Percentiles rank a stretch among this genome's conserved stretches.
phyloP scores from a whole-genome alignment of 805 yeast species.

The Lipomyces orientalis region DNA sequence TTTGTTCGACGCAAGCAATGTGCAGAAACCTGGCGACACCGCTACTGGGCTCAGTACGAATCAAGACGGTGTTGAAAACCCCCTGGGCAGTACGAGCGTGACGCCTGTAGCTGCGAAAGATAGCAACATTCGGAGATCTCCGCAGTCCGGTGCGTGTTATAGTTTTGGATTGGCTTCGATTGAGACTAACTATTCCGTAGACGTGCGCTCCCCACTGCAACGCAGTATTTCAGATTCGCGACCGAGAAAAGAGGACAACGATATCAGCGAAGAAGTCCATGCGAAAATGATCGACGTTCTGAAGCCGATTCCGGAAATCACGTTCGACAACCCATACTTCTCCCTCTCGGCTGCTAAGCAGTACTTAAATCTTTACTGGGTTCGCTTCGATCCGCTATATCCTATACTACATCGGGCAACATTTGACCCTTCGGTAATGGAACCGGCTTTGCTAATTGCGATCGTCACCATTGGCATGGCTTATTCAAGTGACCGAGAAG shows the following conservation, averaged over 20 bases:
- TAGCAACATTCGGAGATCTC: constrained; percentile 17
- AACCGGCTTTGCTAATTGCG: constrained; percentile 39
- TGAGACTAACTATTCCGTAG: not conserved
- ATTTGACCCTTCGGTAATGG: constrained; percentile 40
- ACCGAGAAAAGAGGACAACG: constrained; percentile 11
- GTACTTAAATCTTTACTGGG: constrained; percentile 48
- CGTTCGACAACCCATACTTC: constrained; percentile 29
- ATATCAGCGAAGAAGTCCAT: constrained; percentile 18
- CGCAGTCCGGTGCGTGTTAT: constrained; percentile 20
- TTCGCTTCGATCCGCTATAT: constrained; percentile 47
- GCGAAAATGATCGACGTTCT: constrained; percentile 34
- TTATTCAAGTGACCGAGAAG: constrained; percentile 38
- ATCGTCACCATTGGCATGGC: constrained; percentile 46
- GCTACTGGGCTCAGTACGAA: not conserved
- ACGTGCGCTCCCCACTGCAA: constrained; percentile 9
- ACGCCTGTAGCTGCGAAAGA: constrained; percentile 19
- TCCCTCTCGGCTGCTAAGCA: constrained; percentile 31
- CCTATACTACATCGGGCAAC: constrained; percentile 52
- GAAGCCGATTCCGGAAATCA: constrained; percentile 34
- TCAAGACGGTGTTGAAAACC: not conserved
- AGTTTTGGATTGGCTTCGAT: no score
- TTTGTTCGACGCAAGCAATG: not conserved
- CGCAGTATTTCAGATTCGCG: constrained; percentile 1
- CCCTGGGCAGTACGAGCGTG: not conserved
- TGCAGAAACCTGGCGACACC: not conserved